Base-by-base conservation (phyloP, 2,329 filamentous ascomycete genomes). In the Aspergillus puulaauensis region DNA sequence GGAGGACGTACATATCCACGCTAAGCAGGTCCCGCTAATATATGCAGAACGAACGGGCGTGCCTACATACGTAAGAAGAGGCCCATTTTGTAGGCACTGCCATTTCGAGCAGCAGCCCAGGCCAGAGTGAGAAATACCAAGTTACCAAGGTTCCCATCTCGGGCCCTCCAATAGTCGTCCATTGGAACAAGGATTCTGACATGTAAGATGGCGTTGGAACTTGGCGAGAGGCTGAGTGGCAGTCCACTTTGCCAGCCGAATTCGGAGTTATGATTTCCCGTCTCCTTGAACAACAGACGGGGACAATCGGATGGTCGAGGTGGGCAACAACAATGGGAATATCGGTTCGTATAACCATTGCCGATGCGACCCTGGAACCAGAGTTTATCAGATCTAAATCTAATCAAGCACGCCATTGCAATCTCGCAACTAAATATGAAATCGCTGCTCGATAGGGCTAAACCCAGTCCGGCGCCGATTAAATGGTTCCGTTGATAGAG, bases 81-180 rank as follows among this genome's bases (percentile, higher is more conserved):
- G 24, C 15, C 51, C 51, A 53, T 53, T 35, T 41, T 52, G 17
- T 17, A 52, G 33, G 51, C 51, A 53, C 51, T 45, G 51, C 51
- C 31, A 53, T 52, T 46, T 27, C 19, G 27, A 31, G 27, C 27
- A 31, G 3, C 27, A 17, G 24, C 15, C 15, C 17, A 21, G 19
- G 12, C 12, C 35, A 14, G 44, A 27, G 14, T 41, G 14, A 45
- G 24, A 46, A n/a, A 27, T 46, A 44, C 44, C 23, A 24, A 24
- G 23, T 41, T 43, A 33, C 49, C 37, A 52, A 43, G 49, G 49
- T 52, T 43, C 49, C 39, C 39, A 52, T n/a, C 49, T 52, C 39
- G 24, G 39, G 15, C 37, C 37, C 39, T 15, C 17, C 14, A 14
- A 31, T 9, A 27, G 45, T 15, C 14, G 45, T 15, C 27, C 45